These are phyloP conservation scores for Cicer cuneatum DNA, from an alignment of 306 rosid genomes.

Conservation along the genomic window DNA sequence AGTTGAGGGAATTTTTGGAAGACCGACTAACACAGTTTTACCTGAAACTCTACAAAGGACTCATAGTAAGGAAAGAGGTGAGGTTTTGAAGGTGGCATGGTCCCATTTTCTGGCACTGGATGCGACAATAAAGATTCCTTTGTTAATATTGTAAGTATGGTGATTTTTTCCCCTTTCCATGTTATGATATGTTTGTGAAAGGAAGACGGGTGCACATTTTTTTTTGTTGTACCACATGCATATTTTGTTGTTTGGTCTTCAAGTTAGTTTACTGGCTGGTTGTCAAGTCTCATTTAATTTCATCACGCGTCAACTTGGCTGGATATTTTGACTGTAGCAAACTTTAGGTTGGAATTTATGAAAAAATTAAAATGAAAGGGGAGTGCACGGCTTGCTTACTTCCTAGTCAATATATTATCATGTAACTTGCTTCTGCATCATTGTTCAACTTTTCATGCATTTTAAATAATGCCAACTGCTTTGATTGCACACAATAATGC, in stretches of 20 bases:
- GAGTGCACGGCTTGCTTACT: slow-evolving; percentile 7
- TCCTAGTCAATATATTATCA: slow-evolving; percentile 1
- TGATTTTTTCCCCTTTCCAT: slow-evolving; percentile 31
- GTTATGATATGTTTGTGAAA: slow-evolving; percentile 25
- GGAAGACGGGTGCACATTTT: slow-evolving; percentile 24
- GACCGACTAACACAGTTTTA: slow-evolving; percentile 45
- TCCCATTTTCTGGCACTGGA: slow-evolving; percentile 70
- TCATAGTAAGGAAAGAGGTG: slow-evolving; percentile 50
- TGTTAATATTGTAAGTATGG: slow-evolving; percentile 79
- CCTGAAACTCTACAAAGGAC: slow-evolving; percentile 55
- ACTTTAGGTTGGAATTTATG: slow-evolving; percentile 24
- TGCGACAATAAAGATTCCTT: slow-evolving; percentile 74
- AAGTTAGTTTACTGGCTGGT: slow-evolving; percentile 18
- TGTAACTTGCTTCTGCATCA: slow-evolving; percentile 7
- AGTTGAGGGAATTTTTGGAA: slow-evolving; percentile 59
- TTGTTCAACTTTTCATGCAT: slow-evolving; percentile 31
- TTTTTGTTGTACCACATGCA: neutral
- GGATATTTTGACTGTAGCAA: slow-evolving; percentile 33
- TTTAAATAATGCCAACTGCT: slow-evolving; percentile 25
- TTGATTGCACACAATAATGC: slow-evolving; percentile 24
- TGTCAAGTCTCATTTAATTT: neutral
- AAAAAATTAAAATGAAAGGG: neutral
- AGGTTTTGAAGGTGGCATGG: slow-evolving; percentile 60
- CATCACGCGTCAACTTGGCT: slow-evolving; percentile 29
- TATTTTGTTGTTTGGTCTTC: slow-evolving; percentile 19